A percentile compares a stretch with the other conserved stretches of the same genome.
Conservation (phyloP, 345 rosid species). For the Bruguiera sexangula region DNA sequence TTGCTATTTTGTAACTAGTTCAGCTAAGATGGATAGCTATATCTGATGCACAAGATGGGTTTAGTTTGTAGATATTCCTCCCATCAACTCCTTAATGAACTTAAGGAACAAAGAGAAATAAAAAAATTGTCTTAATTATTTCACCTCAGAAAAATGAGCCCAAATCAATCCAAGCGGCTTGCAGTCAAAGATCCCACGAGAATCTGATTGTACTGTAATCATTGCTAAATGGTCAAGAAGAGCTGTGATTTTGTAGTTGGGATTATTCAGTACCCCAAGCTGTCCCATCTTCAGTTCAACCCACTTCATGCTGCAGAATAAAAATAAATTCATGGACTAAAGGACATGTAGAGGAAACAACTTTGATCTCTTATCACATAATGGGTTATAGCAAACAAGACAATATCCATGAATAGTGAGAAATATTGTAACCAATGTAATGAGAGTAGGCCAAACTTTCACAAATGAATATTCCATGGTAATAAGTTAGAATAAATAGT, state of each 20-base stretch:
- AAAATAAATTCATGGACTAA: not conserved
- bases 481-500: not conserved
- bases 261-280: conserved; percentile 84
- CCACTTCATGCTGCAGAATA: conserved; percentile 83
- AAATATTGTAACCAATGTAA: not conserved
- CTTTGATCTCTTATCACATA: no score
- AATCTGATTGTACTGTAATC: conserved; percentile 93
- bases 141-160: conserved; percentile 86
- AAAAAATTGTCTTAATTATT: not conserved
- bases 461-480: no score
- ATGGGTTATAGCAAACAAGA: no score
- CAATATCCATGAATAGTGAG: no score
- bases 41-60: not conserved
- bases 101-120: not conserved
- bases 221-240: conserved; percentile 89
- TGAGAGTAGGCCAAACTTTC: no score
- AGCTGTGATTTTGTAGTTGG: conserved; percentile 87
- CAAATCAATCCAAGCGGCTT: conserved; percentile 90
- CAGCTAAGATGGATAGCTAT: not conserved
- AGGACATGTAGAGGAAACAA: not conserved
- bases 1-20: no score
- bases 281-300: conserved; percentile 97
- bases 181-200: conserved; percentile 85
- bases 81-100: not conserved
- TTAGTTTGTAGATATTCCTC: not conserved